Percentiles rank a stretch among this genome's conserved stretches.
Evolutionary conservation across 1,284 basidiomycete species (phyloP).

Genomic region (Heterobasidion irregulare): DNA sequence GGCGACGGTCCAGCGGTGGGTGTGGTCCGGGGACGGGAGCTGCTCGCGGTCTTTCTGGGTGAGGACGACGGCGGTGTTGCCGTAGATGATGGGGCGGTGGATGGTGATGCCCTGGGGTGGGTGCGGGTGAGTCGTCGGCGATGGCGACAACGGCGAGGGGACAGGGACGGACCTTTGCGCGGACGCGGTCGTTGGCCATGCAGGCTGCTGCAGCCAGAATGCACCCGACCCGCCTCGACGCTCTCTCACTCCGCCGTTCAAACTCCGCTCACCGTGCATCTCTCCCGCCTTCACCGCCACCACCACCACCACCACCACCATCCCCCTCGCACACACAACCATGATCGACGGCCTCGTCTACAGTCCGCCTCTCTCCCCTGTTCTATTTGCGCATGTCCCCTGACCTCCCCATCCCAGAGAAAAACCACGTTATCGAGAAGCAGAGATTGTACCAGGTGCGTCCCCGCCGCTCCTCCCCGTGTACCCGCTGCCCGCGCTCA

Average conservation of each 20-base stretch:
- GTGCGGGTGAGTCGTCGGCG: too few relatives aligned
- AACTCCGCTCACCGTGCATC: constrained; percentile 16
- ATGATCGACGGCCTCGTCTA: constrained; percentile 56
- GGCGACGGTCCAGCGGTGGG: constrained; percentile 96
- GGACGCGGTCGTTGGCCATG: constrained; percentile 46
- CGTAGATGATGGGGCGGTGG: constrained; percentile 89
- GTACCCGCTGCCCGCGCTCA: not conserved
- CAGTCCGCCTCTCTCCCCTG: constrained; percentile 18
- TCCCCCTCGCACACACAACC: constrained; percentile 2
- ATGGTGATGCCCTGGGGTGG: constrained; percentile 74
- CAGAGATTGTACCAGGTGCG: constrained; percentile 60
- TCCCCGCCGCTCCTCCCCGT: not conserved
- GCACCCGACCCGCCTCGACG: constrained; percentile 17
- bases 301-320: constrained; percentile 12
- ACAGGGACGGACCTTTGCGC: constrained; percentile 51
- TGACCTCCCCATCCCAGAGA: constrained; percentile 28
- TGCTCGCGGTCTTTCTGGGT: constrained; percentile 67
- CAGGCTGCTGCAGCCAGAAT: constrained; percentile 14
- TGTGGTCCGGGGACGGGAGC: constrained; percentile 64
- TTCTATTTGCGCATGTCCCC: not conserved
- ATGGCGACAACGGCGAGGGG: too few relatives aligned
- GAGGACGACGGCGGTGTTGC: constrained; percentile 86
- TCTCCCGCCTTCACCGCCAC: constrained; percentile 3
- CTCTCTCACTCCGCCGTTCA: constrained; percentile 7
- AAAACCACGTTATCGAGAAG: constrained; percentile 54